phyloP scores from a whole-genome alignment of 495 filamentous ascomycete species.

The Talaromyces liani region DNA sequence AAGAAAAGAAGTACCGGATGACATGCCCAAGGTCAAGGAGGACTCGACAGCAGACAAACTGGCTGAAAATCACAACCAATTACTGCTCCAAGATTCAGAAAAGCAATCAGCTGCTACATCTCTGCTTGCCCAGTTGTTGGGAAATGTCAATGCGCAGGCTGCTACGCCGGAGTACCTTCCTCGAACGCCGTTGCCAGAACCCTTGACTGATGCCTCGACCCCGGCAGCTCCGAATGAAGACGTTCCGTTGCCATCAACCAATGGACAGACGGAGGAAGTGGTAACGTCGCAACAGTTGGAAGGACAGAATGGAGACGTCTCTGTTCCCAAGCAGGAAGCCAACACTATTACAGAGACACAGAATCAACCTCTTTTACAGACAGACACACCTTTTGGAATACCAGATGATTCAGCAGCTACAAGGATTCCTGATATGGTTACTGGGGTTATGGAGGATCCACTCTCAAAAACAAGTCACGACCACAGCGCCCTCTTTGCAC shows the following conservation, averaged over 20 bases:
- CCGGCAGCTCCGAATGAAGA: conserved; percentile 6
- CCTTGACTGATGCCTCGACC: conserved; percentile 8
- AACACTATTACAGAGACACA: neutral
- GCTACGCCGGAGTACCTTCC: conserved; percentile 5
- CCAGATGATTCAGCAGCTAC: conserved; percentile 13
- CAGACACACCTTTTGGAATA: conserved; percentile 13
- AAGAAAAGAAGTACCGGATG: neutral
- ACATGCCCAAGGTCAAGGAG: neutral
- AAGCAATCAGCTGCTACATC: conserved; percentile 37
- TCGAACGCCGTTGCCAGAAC: conserved; percentile 8
- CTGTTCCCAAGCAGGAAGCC: conserved; percentile 2
- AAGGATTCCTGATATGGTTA: conserved; percentile 8
- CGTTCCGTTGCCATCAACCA: neutral
- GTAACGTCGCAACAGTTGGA: neutral
- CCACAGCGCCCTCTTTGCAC: conserved; percentile 24
- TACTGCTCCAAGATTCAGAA: neutral
- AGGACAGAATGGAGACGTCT: neutral
- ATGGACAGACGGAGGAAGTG: neutral
- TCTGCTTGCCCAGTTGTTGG: conserved; percentile 37
- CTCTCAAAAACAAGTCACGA: conserved; percentile 7
- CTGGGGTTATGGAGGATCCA: conserved; percentile 10
- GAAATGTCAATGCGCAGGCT: conserved; percentile 20
- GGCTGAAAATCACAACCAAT: neutral
- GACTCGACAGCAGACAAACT: neutral
- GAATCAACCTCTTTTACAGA: neutral